Evolutionary conservation across 768 basidiomycete genomes (phyloP), one percentile per base, ranked within the genome.

Genomic region (Agaricus bisporus): DNA sequence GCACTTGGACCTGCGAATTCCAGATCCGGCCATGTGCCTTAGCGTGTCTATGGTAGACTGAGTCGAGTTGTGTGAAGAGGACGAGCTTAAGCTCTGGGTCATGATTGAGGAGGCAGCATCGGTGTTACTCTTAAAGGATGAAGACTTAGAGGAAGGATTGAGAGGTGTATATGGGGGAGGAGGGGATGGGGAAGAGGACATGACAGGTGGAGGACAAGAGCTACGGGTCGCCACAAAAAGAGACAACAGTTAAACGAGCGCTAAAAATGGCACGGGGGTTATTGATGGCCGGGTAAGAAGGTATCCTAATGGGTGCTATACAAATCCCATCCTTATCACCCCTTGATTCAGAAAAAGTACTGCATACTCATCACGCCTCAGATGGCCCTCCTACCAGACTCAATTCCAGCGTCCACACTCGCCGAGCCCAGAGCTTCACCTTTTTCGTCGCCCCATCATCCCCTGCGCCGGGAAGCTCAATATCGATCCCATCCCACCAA

Each of bases 401-500:
- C 55, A 98, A 78, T 73, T 99, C 97, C 54, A 99, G 76, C 9
- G 97, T 99, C 97, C 97, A 99, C 14, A 99, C 97, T 54, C 97
- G 76, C 54, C 97, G 81, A 17, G 95, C 94, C 95, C 97, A 98
- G 43, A 99, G 78, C 70, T 98, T 98, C 60, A 95, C 80, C 9
- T 68, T 72, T 61, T 78, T 73, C 8, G 77, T 71, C 6, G 77
- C 63, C 48, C 32, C 32, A 4, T 80, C 70, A 36, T 76, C 77
- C 4, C 73, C 82, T 1, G 73, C 66, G 4, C 78, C 74, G 7
- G 87, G 82, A 41, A 98, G 65, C 50, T 97, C 90, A 17, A 95
- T 83, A 59, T 95, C 93, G 37, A 94, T 76, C 10, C 95, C 95
- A 61, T 99, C 97, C 97, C 97, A 99, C 97, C 97, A 99, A 71